A percentile compares a stretch with the other conserved stretches of the same genome.
phyloP scores from a whole-genome alignment of 1,284 basidiomycete genomes.

The Ustilago curta region DNA sequence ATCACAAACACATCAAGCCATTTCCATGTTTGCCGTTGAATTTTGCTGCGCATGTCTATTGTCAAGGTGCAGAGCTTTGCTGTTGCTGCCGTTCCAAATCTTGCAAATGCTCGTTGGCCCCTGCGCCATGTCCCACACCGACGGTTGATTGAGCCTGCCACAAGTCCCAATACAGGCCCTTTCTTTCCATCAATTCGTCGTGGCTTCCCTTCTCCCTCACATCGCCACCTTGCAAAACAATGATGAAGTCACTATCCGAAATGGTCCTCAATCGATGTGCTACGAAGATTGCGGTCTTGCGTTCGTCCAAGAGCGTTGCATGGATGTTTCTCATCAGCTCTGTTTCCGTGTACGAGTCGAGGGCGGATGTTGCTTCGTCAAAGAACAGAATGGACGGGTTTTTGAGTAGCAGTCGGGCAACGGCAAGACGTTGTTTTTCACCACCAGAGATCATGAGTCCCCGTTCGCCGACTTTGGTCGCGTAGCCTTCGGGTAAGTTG shows the following conservation, averaged over 20 bases:
- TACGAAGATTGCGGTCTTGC: constrained; percentile 87
- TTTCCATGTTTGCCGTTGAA: background rate
- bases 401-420: constrained; percentile 90
- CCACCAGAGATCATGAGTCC: constrained; percentile 98
- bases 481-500: constrained; percentile 85
- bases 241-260: constrained; percentile 76
- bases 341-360: constrained; percentile 92
- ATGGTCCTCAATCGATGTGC: constrained; percentile 82
- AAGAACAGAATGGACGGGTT: constrained; percentile 96
- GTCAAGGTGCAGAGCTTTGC: background rate
- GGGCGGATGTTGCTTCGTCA: constrained; percentile 96
- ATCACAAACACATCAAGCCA: background rate
- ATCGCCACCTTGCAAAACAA: constrained; percentile 60
- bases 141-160: constrained; percentile 59
- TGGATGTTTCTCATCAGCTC: constrained; percentile 97
- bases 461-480: constrained; percentile 92
- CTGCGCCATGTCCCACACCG: constrained; percentile 54
- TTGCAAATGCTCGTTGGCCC: constrained; percentile 42
- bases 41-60: constrained; percentile 1
- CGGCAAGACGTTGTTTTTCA: constrained; percentile 95
- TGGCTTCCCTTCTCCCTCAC: constrained; percentile 64
- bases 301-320: constrained; percentile 78
- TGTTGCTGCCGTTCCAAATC: constrained; percentile 30
- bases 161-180: constrained; percentile 64
- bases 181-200: constrained; percentile 44